Evolutionary conservation across 2,329 filamentous ascomycete genomes (phyloP).

Genomic region (Aphanocladium album): DNA sequence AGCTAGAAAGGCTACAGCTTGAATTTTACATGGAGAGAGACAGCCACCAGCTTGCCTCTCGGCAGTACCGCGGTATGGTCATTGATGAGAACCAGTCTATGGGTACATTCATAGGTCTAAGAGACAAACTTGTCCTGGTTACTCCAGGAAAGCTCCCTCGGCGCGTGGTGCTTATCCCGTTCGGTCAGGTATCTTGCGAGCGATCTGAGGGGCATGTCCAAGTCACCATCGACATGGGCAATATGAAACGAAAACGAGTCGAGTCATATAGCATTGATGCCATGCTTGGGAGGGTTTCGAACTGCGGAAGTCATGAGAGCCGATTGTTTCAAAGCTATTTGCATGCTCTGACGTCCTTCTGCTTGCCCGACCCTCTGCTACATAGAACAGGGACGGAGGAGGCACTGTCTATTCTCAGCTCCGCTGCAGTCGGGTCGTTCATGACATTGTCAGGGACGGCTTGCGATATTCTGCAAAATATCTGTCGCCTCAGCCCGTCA

Average conservation of each 20-base stretch:
- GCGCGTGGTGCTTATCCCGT: neutral
- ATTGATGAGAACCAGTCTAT: conserved; percentile 43
- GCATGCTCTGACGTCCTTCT: conserved; percentile 48
- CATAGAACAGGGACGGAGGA: conserved; percentile 30
- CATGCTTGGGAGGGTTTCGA: conserved; percentile 42
- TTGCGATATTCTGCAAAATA: neutral
- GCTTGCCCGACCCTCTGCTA: conserved; percentile 36
- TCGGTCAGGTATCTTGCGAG: neutral
- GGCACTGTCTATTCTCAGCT: conserved; percentile 40
- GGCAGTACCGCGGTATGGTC: conserved; percentile 45
- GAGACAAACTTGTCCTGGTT: conserved; percentile 43
- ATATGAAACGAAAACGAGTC: conserved; percentile 8
- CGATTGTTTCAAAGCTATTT: conserved; percentile 45
- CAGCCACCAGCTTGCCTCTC: conserved; percentile 32
- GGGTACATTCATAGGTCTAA: conserved; percentile 44
- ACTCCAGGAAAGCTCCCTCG: neutral
- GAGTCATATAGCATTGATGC: conserved; percentile 44
- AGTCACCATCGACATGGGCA: neutral
- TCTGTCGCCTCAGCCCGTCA: neutral
- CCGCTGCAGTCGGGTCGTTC: conserved; percentile 34
- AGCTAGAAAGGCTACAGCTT: conserved; percentile 43
- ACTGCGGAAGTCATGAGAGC: conserved; percentile 48
- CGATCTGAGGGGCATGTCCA: neutral
- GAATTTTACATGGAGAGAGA: conserved; percentile 36
- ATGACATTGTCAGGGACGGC: neutral